These are phyloP conservation scores for Emergomyces africanus DNA, from an alignment of 2,329 filamentous ascomycete species.

Conservation along the genomic window DNA sequence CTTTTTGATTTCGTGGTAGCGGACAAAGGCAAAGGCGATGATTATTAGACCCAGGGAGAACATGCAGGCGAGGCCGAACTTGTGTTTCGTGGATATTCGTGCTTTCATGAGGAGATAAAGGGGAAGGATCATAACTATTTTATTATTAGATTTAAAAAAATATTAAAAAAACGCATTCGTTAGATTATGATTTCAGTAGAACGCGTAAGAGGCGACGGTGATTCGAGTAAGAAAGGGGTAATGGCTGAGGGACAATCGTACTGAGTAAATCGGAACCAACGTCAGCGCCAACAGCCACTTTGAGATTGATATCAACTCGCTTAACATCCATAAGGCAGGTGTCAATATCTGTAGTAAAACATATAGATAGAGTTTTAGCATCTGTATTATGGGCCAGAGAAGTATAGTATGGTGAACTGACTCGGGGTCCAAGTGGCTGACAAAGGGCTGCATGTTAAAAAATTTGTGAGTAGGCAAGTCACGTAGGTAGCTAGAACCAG, in stretches of 20 bases:
- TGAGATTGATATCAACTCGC: neutral
- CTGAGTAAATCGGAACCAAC: slow-evolving; percentile 16
- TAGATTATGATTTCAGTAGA: too few relatives aligned
- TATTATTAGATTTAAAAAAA: neutral
- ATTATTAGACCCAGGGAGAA: slow-evolving; percentile 18
- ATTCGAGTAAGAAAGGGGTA: neutral
- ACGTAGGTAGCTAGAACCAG: neutral
- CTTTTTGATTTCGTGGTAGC: slow-evolving; percentile 15
- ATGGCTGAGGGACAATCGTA: slow-evolving; percentile 4
- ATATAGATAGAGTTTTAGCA: neutral
- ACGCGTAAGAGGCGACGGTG: neutral
- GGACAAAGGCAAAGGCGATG: slow-evolving; percentile 16
- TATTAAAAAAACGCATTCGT: too few relatives aligned
- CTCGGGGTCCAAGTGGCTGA: neutral
- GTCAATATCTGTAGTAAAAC: neutral
- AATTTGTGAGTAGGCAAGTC: neutral
- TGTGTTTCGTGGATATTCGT: slow-evolving; percentile 16
- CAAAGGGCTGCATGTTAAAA: neutral
- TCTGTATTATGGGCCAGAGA: neutral
- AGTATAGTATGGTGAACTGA: neutral
- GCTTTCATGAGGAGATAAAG: slow-evolving; percentile 18
- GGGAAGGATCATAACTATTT: slow-evolving; percentile 20
- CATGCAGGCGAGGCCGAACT: slow-evolving; percentile 16
- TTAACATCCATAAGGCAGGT: neutral
- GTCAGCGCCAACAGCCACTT: slow-evolving; percentile 12